phyloP scores from a whole-genome alignment of 176 grass and related monocot species.

The Triticum turgidum region DNA sequence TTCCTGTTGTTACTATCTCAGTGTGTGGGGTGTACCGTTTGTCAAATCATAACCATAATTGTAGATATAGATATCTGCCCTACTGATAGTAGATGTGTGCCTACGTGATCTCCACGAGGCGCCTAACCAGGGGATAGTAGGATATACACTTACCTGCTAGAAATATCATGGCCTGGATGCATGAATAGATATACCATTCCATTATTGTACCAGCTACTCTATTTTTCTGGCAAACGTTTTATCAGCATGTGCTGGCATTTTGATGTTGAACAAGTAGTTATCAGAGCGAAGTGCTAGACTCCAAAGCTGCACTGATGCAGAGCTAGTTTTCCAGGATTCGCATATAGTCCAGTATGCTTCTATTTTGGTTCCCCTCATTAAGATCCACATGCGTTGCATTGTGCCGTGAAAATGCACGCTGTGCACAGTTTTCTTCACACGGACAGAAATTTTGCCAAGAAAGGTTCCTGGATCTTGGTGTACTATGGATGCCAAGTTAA shows the following conservation, averaged over 20 bases:
- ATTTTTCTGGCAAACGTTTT: constrained; percentile 21
- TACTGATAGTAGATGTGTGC: neutral
- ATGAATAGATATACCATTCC: constrained; percentile 21
- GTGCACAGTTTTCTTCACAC: neutral
- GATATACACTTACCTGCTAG: neutral
- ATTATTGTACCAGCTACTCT: constrained; percentile 15
- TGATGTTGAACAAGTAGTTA: neutral
- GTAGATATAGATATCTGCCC: neutral
- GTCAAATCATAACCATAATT: neutral
- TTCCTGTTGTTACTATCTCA: neutral
- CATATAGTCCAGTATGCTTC: constrained; percentile 5
- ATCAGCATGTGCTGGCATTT: constrained; percentile 13
- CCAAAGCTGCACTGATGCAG: constrained; percentile 11
- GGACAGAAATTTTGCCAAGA: neutral
- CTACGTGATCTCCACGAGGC: neutral
- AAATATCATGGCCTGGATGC: neutral
- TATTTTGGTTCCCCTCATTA: neutral
- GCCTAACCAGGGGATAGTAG: neutral
- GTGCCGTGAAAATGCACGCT: neutral
- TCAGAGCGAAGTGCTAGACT: neutral
- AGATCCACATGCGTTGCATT: neutral
- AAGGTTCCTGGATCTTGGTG: neutral
- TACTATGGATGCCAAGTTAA: neutral
- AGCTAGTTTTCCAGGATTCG: neutral
- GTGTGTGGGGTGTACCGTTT: neutral